Conservation (phyloP, 108 stramenopile species). For the Hondaea fermentalgiana region DNA sequence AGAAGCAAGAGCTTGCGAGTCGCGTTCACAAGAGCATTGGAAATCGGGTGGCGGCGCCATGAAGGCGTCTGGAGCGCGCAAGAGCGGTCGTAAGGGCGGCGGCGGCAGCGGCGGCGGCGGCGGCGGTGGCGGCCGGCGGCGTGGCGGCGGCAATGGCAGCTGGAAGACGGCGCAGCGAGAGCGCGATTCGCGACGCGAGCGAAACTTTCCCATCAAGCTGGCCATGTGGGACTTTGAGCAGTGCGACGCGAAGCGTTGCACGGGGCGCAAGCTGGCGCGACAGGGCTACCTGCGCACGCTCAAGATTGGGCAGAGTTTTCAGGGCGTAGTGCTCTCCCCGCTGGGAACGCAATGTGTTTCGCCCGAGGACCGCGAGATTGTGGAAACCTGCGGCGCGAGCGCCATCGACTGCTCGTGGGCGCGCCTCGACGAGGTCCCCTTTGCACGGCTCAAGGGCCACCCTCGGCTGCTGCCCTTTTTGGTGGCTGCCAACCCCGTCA, state of each 20-base stretch:
- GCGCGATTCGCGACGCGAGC: background rate
- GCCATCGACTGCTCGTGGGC: constrained; percentile 98
- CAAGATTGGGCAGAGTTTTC: constrained; percentile 70
- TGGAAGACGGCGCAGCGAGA: background rate
- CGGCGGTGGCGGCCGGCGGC: background rate
- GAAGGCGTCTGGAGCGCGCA: background rate
- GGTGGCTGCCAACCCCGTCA: constrained; percentile 95
- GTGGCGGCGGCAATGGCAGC: background rate
- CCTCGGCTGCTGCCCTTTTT: constrained; percentile 90
- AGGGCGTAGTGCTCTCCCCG: constrained; percentile 84
- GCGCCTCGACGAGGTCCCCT: constrained; percentile 80
- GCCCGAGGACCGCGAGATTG: constrained; percentile 67
- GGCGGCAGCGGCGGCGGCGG: background rate
- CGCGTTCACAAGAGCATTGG: too few relatives aligned
- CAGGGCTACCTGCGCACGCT: constrained; percentile 53
- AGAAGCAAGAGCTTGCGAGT: too few relatives aligned
- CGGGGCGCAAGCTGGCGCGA: constrained; percentile 74
- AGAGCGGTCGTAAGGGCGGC: background rate
- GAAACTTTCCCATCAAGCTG: constrained; percentile 29
- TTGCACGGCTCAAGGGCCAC: constrained; percentile 79
- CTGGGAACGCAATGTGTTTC: constrained; percentile 74
- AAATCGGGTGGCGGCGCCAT: background rate
- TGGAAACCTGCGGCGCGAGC: constrained; percentile 57
- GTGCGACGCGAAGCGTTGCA: constrained; percentile 94
- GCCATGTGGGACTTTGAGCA: constrained; percentile 98